Evolutionary conservation across 768 basidiomycete genomes (phyloP).

Genomic region (Leccinum subgranulosum): DNA sequence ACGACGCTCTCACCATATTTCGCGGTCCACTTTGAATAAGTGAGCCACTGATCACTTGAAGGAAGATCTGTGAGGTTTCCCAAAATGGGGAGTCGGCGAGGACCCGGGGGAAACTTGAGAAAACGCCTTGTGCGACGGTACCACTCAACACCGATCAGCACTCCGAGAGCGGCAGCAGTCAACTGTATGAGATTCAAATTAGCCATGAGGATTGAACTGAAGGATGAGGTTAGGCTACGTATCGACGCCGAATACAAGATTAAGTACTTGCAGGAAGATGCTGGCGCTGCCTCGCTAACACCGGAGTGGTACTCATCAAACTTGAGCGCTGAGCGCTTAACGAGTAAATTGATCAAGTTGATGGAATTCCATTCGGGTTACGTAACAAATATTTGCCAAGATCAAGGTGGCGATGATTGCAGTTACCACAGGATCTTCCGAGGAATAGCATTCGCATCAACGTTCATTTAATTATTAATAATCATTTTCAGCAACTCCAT

Average conservation of each 20-base stretch:
- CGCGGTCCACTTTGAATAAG: constrained; percentile 3
- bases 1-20: neutral
- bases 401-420: neutral
- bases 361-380: too few relatives aligned
- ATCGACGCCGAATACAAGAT: neutral
- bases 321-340: too few relatives aligned
- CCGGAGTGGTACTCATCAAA: too few relatives aligned
- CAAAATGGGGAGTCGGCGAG: neutral
- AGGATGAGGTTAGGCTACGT: neutral
- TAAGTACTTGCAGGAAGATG: neutral
- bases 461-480: too few relatives aligned
- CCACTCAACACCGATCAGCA: neutral
- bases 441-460: neutral
- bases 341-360: too few relatives aligned
- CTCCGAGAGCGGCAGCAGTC: neutral
- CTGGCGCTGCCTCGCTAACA: too few relatives aligned
- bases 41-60: neutral
- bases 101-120: constrained; percentile 2
- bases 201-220: neutral
- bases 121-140: neutral
- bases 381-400: too few relatives aligned
- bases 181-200: neutral
- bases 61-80: constrained; percentile 2
- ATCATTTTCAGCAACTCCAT: neutral
- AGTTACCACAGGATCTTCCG: neutral